Base-by-base conservation (phyloP, 192 early-diverging fungal genomes). In the Coemansia sp. region DNA sequence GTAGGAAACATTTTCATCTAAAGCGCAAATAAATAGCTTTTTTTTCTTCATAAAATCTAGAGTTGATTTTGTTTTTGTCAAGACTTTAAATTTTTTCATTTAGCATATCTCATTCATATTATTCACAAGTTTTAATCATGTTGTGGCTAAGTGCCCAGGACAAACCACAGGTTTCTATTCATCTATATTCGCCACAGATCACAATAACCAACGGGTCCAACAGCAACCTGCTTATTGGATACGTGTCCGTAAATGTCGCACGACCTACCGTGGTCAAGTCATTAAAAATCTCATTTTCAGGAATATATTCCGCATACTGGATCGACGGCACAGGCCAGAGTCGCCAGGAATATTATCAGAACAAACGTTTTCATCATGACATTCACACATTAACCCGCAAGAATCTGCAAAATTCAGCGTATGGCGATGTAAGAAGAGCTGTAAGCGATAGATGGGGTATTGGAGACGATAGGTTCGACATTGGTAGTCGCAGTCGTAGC, bases 281-380 rank as follows among this genome's bases (percentile, higher is more conserved):
- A 1, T 41, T 81, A 38, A 54, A 57, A 17, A 45, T 81, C 1
- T 12, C 56, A 5, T 59, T 81, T 14, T 54, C 64, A 3, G 79
- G 79, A 66, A 66, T 56, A 5, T 81, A 81, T 60, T 67, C 73
- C 15, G 67, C 74, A 2, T 64, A 56, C 66, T 81, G 73, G 79
- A 22, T 57, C 12, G 60, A 67, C 11, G 73, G 73, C 15, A n/a
- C 61, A 1, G 79, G 74, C 0, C 70, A 57, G 32, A 69, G 38
- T 33, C 67, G 71, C 2, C 60, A 70, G 17, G 71, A 75, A 20
- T 76, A 73, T 37, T 76, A 59, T 39, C 73, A 75, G 54, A 64
- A 81, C 67, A 75, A 72, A 39, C 54, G 53, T 45, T 75, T 81
- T 39, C 70, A 73, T 56, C 43, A 57, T 58, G 73, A 81, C 15